Base-by-base conservation (phyloP, 2,329 filamentous ascomycete species). In the Aspergillus sergii region DNA sequence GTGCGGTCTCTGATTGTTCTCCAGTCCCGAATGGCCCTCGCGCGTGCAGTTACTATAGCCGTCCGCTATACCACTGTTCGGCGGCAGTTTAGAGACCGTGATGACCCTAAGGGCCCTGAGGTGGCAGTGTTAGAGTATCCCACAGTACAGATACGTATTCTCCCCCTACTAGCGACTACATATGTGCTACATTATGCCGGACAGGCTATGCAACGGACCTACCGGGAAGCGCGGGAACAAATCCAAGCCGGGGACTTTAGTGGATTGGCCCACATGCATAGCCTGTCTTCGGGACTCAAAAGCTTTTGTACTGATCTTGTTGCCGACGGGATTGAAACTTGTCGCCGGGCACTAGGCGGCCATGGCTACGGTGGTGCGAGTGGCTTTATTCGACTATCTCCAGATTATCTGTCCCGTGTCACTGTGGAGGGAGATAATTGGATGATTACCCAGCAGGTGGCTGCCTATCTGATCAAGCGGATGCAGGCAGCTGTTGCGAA, bases 351-450 rank as follows among this genome's bases (percentile, higher is more conserved):
- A 9, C 79, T 85, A 78, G 84, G 84, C 23, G 83, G 83, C 0
- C 83, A 85, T 69, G 83, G 83, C 0, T 85, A 84, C 66, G 82
- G 83, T 9, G 83, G 81, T 26, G 81, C 79, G 2, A 84, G 81
- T 68, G 83, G 83, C 4, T 77, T 85, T 36, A 81, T 85, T 16
- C 81, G 83, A 28, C 72, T 84, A 34, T 84, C 84, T 67, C 64
- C 66, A 34, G 68, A 69, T 14, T 69, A 69, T 46, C 58, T 69
- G 2, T 67, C 82, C 5, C 85, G 85, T 68, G 82, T 82, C 0
- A 85, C 83, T 0, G 84, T 85, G 5, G 83, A 86, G 65, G 83
- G 84, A 3, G 83, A 85, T 68, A 85, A 85, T 63, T 85, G 82
- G 81, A 85, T 85, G 83, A 85, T 85, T 41, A 84, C 82, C 0